phyloP scores from a whole-genome alignment of 495 filamentous ascomycete species.

The Emericellopsis terricola region DNA sequence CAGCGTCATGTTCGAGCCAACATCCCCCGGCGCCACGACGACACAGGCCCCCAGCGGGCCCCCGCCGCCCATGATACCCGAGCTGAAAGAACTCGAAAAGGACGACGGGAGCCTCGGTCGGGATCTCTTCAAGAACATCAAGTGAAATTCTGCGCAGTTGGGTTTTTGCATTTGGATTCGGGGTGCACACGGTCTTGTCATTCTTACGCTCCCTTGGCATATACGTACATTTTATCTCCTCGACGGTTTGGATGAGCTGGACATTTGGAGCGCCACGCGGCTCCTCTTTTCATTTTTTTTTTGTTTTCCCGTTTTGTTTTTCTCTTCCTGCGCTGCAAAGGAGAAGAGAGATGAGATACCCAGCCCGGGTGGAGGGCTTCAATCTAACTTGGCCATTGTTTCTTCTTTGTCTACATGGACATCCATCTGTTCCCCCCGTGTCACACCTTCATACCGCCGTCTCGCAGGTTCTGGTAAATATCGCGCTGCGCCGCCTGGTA shows the following conservation, averaged over 20 bases:
- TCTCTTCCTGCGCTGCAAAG: background rate
- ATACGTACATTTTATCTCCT: too few relatives aligned
- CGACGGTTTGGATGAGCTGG: too few relatives aligned
- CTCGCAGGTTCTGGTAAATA: background rate
- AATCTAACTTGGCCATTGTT: background rate
- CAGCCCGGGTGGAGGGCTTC: constrained; percentile 13
- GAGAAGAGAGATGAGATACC: constrained; percentile 13
- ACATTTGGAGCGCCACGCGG: too few relatives aligned
- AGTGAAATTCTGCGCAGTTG: constrained; percentile 8
- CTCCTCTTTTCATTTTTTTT: background rate
- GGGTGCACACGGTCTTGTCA: too few relatives aligned
- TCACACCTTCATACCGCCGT: background rate
- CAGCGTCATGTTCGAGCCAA: constrained; percentile 9
- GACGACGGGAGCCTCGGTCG: constrained; percentile 25
- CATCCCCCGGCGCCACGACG: constrained; percentile 5
- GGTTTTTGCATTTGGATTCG: too few relatives aligned
- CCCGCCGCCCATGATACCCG: constrained; percentile 42
- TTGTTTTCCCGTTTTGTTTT: background rate
- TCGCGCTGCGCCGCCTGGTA: background rate
- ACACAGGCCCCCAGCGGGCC: constrained; percentile 22
- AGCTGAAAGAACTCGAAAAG: constrained; percentile 32
- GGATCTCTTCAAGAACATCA: constrained; percentile 43
- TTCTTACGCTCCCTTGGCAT: too few relatives aligned
- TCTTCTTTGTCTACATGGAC: background rate
- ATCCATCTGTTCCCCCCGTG: background rate